Conservation (phyloP, 192 early-diverging fungal species). For the Coemansia sp. region DNA sequence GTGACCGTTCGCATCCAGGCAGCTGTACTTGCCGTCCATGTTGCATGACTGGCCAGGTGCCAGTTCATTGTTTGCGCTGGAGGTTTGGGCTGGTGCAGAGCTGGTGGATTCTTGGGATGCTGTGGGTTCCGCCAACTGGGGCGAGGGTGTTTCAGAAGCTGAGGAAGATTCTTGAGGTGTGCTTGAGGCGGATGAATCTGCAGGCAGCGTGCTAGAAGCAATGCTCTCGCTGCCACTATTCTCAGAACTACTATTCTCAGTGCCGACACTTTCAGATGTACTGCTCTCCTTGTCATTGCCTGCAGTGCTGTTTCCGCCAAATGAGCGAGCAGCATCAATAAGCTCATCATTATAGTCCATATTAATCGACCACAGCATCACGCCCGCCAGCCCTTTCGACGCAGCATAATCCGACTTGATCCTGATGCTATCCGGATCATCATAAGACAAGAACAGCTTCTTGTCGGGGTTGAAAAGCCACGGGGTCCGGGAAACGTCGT, state of each 20-base stretch:
- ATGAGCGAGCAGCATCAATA: constrained; percentile 27
- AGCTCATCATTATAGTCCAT: constrained; percentile 59
- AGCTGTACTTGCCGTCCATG: neutral
- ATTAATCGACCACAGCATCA: constrained; percentile 57
- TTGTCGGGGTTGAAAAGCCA: constrained; percentile 55
- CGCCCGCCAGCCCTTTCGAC: constrained; percentile 56
- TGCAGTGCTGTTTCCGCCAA: neutral
- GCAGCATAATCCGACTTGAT: constrained; percentile 60
- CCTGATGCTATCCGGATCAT: constrained; percentile 64
- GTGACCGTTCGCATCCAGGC: neutral
- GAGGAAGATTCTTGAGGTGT: neutral
- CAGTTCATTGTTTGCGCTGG: neutral
- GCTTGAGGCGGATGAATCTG: neutral
- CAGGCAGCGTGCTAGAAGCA: neutral
- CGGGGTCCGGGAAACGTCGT: constrained; percentile 58
- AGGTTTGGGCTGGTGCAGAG: neutral
- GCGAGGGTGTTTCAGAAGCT: neutral
- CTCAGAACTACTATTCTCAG: too few relatives aligned
- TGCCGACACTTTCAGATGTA: neutral
- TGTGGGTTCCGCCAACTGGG: neutral
- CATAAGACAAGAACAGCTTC: constrained; percentile 74
- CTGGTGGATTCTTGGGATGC: neutral
- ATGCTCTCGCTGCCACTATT: too few relatives aligned
- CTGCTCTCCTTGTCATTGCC: neutral
- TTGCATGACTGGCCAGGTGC: constrained; percentile 2